A percentile compares a stretch with the other conserved stretches of the same genome.
phyloP scores from a whole-genome alignment of 2,329 filamentous ascomycete species.

The Penicillium fuscoglaucum region DNA sequence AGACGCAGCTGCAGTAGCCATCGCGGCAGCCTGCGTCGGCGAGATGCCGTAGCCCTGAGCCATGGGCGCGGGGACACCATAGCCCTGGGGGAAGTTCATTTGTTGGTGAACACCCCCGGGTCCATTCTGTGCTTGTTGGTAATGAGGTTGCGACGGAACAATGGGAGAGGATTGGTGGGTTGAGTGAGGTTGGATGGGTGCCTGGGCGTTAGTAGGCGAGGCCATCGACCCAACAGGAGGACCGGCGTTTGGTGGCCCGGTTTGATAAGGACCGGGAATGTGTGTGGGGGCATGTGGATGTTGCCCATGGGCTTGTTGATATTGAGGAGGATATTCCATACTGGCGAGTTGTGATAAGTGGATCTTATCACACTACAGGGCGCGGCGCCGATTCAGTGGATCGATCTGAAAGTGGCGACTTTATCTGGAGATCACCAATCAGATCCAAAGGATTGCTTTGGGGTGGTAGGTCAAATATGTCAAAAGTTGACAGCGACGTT shows the following conservation, averaged over 20 bases:
- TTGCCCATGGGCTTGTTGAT: conserved; percentile 63
- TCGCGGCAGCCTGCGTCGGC: conserved; percentile 83
- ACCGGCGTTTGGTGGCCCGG: conserved; percentile 55
- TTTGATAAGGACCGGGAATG: conserved; percentile 63
- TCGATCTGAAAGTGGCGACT: conserved; percentile 9
- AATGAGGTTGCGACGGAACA: conserved; percentile 71
- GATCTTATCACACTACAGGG: conserved; percentile 29
- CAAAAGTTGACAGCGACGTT: conserved; percentile 26
- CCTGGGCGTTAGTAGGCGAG: conserved; percentile 69
- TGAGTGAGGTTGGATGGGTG: conserved; percentile 62
- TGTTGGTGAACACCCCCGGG: conserved; percentile 62
- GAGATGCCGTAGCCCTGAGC: conserved; percentile 73
- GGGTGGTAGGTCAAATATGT: conserved; percentile 17
- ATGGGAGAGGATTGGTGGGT: conserved; percentile 76
- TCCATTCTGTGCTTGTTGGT: conserved; percentile 63
- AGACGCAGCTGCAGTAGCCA: conserved; percentile 90
- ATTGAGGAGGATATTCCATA: conserved; percentile 77
- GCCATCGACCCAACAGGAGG: conserved; percentile 58
- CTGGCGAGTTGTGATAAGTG: conserved; percentile 41
- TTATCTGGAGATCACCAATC: conserved; percentile 21
- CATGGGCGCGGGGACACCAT: conserved; percentile 73
- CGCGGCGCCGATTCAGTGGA: conserved; percentile 20
- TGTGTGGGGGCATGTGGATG: conserved; percentile 61
- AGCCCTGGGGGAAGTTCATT: conserved; percentile 78
- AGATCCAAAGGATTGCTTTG: conserved; percentile 17